phyloP scores from a whole-genome alignment of 2,329 filamentous ascomycete species.

The Botrytis tulipae region DNA sequence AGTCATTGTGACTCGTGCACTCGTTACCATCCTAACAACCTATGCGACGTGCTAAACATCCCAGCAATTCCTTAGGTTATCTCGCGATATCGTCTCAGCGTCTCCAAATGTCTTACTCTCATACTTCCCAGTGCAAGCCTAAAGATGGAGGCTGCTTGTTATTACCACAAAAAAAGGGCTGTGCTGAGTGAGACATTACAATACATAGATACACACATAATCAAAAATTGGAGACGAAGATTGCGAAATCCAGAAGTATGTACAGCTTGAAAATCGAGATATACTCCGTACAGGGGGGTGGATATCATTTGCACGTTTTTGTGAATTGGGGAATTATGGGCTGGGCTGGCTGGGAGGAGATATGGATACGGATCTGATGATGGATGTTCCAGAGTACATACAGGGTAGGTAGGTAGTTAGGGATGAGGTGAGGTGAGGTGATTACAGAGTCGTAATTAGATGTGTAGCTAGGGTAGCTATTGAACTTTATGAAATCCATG shows the following conservation, averaged over 20 bases:
- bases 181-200: not conserved
- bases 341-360: not conserved
- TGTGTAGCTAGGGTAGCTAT: not conserved
- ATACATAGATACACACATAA: not conserved
- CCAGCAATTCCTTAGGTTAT: not conserved
- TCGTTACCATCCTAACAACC: not conserved
- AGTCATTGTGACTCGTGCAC: not conserved
- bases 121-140: not conserved
- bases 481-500: not conserved
- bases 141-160: not conserved
- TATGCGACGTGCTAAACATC: not conserved
- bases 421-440: not conserved
- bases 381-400: not conserved
- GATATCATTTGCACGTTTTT: not conserved
- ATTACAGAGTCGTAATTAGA: not conserved
- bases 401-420: not conserved
- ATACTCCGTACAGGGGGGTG: not conserved
- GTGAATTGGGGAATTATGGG: not conserved
- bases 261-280: not conserved
- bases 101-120: not conserved
- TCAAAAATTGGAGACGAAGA: not conserved
- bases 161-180: not conserved
- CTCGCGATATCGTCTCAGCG: not conserved
- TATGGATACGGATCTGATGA: not conserved
- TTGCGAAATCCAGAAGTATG: not conserved